These are phyloP conservation scores for Microdochium paspali DNA, from an alignment of 2,329 filamentous ascomycete genomes.

Conservation along the genomic window DNA sequence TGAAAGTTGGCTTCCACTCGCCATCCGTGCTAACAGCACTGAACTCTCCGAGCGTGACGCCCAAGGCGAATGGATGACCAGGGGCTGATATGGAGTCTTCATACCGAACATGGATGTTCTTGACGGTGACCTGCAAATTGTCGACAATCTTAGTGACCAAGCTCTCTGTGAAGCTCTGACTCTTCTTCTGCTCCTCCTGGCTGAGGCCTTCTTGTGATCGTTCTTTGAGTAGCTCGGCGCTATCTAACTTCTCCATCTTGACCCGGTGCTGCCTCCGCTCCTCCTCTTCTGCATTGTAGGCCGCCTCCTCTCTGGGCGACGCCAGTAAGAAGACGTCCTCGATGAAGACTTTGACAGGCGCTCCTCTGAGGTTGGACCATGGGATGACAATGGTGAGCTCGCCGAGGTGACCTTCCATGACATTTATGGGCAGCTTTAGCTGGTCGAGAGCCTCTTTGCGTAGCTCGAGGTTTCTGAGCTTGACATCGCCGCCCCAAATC, in stretches of 20 bases:
- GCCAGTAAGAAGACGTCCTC: constrained; percentile 95
- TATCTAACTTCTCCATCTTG: constrained; percentile 98
- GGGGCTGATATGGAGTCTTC: constrained; percentile 95
- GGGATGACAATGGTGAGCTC: constrained; percentile 88
- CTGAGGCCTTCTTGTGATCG: constrained; percentile 87
- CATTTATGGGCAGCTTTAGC: constrained; percentile 91
- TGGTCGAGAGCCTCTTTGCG: constrained; percentile 94
- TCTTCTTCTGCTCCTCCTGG: constrained; percentile 92
- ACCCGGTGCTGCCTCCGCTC: constrained; percentile 76
- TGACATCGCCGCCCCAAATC: constrained; percentile 98
- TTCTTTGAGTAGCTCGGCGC: constrained; percentile 88
- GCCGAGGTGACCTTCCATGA: constrained; percentile 89
- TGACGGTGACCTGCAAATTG: constrained; percentile 94
- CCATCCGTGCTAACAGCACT: constrained; percentile 94
- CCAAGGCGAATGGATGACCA: constrained; percentile 88
- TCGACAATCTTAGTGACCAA: constrained; percentile 94
- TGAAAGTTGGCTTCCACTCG: constrained; percentile 92
- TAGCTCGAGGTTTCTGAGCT: constrained; percentile 84
- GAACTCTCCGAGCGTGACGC: constrained; percentile 88
- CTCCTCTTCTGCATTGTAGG: constrained; percentile 90
- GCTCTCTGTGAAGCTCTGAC: constrained; percentile 94
- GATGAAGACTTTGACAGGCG: constrained; percentile 89
- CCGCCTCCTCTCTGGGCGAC: constrained; percentile 88
- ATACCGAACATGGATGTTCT: constrained; percentile 97
- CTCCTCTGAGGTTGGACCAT: constrained; percentile 92